A percentile compares a stretch with the other conserved stretches of the same genome.
These are phyloP conservation scores for Lasiodiplodia gonubiensis DNA, from an alignment of 2,329 filamentous ascomycete genomes.

Conservation along the genomic window DNA sequence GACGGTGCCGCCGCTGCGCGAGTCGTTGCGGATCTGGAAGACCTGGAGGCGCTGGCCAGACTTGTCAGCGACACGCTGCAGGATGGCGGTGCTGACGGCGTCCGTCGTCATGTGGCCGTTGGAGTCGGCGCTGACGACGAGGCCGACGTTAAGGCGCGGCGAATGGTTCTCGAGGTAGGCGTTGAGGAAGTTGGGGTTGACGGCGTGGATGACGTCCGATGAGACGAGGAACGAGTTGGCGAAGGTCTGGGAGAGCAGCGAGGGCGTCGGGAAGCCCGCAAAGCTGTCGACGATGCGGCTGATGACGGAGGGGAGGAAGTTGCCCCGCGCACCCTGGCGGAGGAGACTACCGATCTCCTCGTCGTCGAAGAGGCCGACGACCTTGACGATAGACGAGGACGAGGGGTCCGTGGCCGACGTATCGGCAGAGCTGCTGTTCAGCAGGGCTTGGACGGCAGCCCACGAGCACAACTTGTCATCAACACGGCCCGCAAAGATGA, in stretches of 20 bases:
- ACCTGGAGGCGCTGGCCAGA: constrained; percentile 75
- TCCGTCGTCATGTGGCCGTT: constrained; percentile 98
- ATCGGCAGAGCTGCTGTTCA: constrained; percentile 67
- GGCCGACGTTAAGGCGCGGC: constrained; percentile 85
- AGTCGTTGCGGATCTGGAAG: constrained; percentile 96
- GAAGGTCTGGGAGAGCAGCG: constrained; percentile 78
- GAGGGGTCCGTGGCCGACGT: constrained; percentile 54
- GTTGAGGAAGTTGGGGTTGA: constrained; percentile 89
- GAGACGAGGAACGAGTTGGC: constrained; percentile 92
- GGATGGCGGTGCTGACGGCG: constrained; percentile 78
- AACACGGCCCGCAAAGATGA: constrained; percentile 93
- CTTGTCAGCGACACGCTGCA: constrained; percentile 79
- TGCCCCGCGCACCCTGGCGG: constrained; percentile 86
- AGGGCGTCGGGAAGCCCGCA: constrained; percentile 54
- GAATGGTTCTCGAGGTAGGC: constrained; percentile 85
- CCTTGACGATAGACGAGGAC: constrained; percentile 74
- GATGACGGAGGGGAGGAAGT: constrained; percentile 82
- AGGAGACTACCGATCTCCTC: constrained; percentile 94
- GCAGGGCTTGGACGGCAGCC: constrained; percentile 82
- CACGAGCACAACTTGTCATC: constrained; percentile 98
- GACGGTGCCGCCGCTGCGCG: constrained; percentile 88
- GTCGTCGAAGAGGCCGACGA: constrained; percentile 94
- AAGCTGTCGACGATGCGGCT: constrained; percentile 80
- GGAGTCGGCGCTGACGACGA: constrained; percentile 78
- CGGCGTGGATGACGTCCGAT: constrained; percentile 90